A percentile compares a stretch with the other conserved stretches of the same genome.
These are phyloP conservation scores for Evernia prunastri DNA, from an alignment of 495 filamentous ascomycete genomes.

Conservation along the genomic window DNA sequence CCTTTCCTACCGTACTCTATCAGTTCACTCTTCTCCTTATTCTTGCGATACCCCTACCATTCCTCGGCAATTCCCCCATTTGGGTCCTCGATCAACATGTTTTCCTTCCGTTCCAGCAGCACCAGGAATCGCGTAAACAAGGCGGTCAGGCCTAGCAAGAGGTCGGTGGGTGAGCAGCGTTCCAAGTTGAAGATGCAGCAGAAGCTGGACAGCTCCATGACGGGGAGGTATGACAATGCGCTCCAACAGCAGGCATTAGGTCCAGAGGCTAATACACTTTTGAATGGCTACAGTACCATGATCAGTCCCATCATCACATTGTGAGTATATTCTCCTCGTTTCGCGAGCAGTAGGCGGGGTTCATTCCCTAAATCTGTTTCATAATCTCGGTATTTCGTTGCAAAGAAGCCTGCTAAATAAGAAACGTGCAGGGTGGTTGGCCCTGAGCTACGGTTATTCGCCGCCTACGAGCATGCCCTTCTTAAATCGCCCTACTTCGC, in stretches of 20 bases:
- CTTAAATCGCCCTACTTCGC: conserved; percentile 54
- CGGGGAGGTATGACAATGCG: conserved; percentile 39
- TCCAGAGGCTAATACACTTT: conserved; percentile 27
- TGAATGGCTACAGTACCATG: conserved; percentile 43
- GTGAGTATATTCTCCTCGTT: too few relatives aligned
- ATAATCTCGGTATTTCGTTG: too few relatives aligned
- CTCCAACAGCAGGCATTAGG: conserved; percentile 35
- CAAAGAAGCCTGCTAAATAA: too few relatives aligned
- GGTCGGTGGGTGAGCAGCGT: conserved; percentile 62
- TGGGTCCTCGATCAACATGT: conserved; percentile 56
- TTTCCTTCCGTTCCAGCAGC: conserved; percentile 71
- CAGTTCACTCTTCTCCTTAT: conserved; percentile 29
- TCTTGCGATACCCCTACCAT: conserved; percentile 14
- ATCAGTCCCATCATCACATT: conserved; percentile 78
- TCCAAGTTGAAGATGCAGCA: conserved; percentile 71
- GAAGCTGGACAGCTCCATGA: conserved; percentile 48
- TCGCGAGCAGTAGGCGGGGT: too few relatives aligned
- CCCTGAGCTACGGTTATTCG: conserved; percentile 69
- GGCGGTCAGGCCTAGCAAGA: conserved; percentile 66
- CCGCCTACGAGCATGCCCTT: conserved; percentile 62
- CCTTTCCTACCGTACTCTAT: background rate
- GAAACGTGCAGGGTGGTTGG: conserved; percentile 50
- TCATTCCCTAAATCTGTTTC: too few relatives aligned
- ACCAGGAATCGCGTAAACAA: conserved; percentile 75
- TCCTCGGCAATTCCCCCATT: conserved; percentile 21